A percentile compares a stretch with the other conserved stretches of the same genome.
Conservation (phyloP, 1,139 yeast species). For the Suhomyces choctaworum region DNA sequence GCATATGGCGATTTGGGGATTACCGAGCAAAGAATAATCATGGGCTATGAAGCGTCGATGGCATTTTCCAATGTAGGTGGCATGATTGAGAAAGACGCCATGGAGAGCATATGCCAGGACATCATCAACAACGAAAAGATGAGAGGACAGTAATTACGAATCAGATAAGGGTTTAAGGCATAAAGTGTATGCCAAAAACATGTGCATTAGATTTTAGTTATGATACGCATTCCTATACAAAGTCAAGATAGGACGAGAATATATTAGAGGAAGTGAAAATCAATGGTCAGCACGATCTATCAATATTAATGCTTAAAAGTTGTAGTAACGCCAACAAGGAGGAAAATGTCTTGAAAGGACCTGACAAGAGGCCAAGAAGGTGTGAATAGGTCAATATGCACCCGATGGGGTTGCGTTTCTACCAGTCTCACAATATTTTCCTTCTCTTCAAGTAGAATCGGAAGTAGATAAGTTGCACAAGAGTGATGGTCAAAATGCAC, state of each 20-base stretch:
- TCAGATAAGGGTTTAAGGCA: background rate
- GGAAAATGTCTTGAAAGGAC: too few relatives aligned
- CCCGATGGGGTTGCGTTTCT: too few relatives aligned
- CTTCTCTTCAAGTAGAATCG: constrained; percentile 29
- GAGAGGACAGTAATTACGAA: constrained; percentile 48
- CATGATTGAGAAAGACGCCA: constrained; percentile 71
- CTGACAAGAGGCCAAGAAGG: too few relatives aligned
- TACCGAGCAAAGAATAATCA: constrained; percentile 73
- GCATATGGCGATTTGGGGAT: constrained; percentile 83
- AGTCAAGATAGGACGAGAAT: constrained; percentile 5
- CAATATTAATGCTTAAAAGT: too few relatives aligned
- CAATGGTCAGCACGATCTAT: too few relatives aligned
- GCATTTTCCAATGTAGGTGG: constrained; percentile 72
- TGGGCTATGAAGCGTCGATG: constrained; percentile 89
- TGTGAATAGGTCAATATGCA: too few relatives aligned
- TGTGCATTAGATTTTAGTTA: background rate
- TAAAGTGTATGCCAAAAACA: too few relatives aligned
- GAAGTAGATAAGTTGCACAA: constrained; percentile 32
- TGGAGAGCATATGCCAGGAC: constrained; percentile 73
- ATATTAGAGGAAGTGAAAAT: constrained; percentile 10
- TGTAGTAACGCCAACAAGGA: too few relatives aligned
- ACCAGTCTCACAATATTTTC: constrained; percentile 22
- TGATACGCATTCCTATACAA: constrained; percentile 1
- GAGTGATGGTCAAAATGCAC: constrained; percentile 32
- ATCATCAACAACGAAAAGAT: constrained; percentile 71